Base-by-base conservation (phyloP, 495 filamentous ascomycete genomes). In the Lepraria neglecta region DNA sequence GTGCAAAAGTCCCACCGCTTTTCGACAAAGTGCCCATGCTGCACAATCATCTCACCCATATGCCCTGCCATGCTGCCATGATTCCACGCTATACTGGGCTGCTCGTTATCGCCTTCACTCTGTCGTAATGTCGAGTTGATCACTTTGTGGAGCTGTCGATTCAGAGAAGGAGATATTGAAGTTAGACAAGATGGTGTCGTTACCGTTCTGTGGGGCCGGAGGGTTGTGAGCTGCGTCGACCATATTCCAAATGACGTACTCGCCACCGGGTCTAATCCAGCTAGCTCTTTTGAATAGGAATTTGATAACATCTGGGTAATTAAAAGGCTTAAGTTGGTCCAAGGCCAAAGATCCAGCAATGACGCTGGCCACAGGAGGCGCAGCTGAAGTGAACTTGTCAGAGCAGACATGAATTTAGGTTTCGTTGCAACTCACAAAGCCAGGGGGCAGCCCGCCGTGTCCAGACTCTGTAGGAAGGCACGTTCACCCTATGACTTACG, bases 301-400 rank as follows among this genome's bases (percentile, higher is more conserved):
- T 2, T 24, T 24, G 24, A 24, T 24, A 24, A 24, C 24, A 24
- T 24, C 24, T 24, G 2, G 24, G 24, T 24, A 24, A 24, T 24
- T 24, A 24, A 1, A 24, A 2, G 24, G 2, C 24, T 24, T 1
- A 48, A 7, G 15, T 27, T 28, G 21, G 12, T 24, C 46, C 21
- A 14, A 11, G 3, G 46, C 21, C 21, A 50, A 1, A 10, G 28
- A 27, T 24, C 21, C 46, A 27, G 46, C 46, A 5, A 50, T 4
- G 46, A 50, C 46, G 6, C 46, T 27, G 15, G 46, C 46, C 28
- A 50, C 46, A 27, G 21, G 46, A 50, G 46, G 46, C 28, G 46
- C 46, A 14, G 46, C 46, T 50, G 12, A 17, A 28, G 21, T 15
- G 21, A 12, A 28, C 28, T 17, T 15, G 46, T 50, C 46, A 50